Evolutionary conservation across 345 rosid species (phyloP).

Genomic region (Nasturtium officinale): DNA sequence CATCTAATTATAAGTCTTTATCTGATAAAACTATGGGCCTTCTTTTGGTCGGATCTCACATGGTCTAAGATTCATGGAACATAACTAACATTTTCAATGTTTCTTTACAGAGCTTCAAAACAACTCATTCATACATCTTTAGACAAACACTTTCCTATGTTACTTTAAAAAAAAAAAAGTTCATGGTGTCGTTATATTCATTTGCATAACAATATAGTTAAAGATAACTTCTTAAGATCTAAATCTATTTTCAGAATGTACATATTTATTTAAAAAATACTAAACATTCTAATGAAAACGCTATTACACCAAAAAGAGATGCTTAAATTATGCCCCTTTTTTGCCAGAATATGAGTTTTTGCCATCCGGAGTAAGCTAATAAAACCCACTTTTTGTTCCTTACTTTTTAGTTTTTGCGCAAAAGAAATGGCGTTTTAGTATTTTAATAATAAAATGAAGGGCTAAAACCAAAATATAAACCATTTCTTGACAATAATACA

Average conservation of each 20-base stretch:
- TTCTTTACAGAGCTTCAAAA: constrained; percentile 36
- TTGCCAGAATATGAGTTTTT: constrained; percentile 13
- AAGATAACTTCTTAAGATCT: background rate
- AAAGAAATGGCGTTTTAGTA: constrained; percentile 27
- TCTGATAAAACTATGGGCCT: constrained; percentile 41
- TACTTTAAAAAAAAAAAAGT: too few species aligned
- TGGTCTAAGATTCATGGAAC: constrained; percentile 28
- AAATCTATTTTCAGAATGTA: background rate
- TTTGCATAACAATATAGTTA: background rate
- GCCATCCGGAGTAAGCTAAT: constrained; percentile 28
- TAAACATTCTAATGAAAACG: background rate
- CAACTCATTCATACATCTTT: constrained; percentile 33
- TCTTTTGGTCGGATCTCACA: constrained; percentile 44
- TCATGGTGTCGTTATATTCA: background rate
- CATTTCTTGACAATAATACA: constrained; percentile 34
- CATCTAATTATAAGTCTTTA: constrained; percentile 33
- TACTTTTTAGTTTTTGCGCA: constrained; percentile 14
- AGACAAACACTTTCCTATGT: background rate
- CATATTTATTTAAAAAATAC: background rate
- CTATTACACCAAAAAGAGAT: background rate
- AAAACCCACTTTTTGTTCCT: constrained; percentile 25
- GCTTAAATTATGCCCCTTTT: constrained; percentile 18
- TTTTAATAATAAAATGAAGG: background rate
- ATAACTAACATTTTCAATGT: constrained; percentile 17
- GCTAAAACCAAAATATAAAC: constrained; percentile 25